Conservation (phyloP, 306 rosid genomes). For the Lathyrus oleraceus region DNA sequence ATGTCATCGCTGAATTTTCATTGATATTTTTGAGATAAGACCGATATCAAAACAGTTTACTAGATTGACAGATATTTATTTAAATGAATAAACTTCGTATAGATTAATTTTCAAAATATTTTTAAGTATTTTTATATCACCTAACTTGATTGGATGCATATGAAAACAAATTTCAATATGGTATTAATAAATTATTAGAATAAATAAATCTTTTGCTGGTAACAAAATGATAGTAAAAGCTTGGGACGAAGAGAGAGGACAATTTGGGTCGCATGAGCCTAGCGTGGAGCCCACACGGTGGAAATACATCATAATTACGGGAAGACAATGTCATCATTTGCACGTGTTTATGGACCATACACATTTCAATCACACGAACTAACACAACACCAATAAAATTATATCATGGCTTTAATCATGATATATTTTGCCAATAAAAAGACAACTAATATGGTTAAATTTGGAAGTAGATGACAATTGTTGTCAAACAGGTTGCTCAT, state of each 20-base stretch:
- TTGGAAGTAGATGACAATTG: conserved; percentile 4
- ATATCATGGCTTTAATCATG: conserved; percentile 25
- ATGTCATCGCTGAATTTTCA: too few relatives aligned
- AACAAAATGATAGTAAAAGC: too few relatives aligned
- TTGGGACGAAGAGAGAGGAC: background rate
- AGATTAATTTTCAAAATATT: too few relatives aligned
- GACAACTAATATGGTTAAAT: conserved; percentile 1
- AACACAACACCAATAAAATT: conserved; percentile 5
- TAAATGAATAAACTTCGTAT: too few relatives aligned
- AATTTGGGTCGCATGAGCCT: background rate
- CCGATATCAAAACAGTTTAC: too few relatives aligned
- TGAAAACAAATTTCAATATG: too few relatives aligned
- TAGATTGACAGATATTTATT: too few relatives aligned
- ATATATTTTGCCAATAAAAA: background rate
- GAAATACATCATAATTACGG: conserved; percentile 62
- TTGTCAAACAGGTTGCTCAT: background rate
- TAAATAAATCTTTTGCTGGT: too few relatives aligned
- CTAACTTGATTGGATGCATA: too few relatives aligned
- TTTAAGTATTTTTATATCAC: too few relatives aligned
- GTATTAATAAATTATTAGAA: too few relatives aligned
- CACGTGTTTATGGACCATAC: conserved; percentile 84
- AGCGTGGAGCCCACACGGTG: conserved; percentile 42
- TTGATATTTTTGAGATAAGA: too few relatives aligned
- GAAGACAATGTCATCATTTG: conserved; percentile 75
- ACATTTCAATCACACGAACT: conserved; percentile 37